phyloP scores from a whole-genome alignment of 2,329 filamentous ascomycete species.

The Colletotrichum shisoi region DNA sequence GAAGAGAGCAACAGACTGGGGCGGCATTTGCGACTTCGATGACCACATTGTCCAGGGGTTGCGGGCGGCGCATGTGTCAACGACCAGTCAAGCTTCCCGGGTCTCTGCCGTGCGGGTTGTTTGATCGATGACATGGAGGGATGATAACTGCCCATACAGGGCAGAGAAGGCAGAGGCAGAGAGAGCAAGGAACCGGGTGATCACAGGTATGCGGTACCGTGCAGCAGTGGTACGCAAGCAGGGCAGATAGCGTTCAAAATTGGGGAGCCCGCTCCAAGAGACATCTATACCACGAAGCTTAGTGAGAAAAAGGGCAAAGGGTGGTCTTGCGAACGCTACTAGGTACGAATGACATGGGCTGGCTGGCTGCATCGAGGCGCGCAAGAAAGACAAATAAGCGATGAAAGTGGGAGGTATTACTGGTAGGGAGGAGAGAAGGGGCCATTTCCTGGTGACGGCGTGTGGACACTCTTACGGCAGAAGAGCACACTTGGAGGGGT shows the following conservation, averaged over 20 bases:
- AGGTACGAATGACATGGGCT: slow-evolving; percentile 1
- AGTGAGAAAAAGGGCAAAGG: slow-evolving; percentile 21
- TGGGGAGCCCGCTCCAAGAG: slow-evolving; percentile 24
- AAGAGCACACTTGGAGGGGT: slow-evolving; percentile 11
- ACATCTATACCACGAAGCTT: slow-evolving; percentile 10
- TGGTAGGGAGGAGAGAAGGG: slow-evolving; percentile 11
- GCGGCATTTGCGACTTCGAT: slow-evolving; percentile 3
- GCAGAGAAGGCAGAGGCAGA: neutral
- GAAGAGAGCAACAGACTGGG: slow-evolving; percentile 6
- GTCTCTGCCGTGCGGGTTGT: slow-evolving; percentile 13
- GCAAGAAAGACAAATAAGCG: slow-evolving; percentile 11
- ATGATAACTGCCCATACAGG: neutral
- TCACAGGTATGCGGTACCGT: slow-evolving; percentile 8
- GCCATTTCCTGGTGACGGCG: neutral
- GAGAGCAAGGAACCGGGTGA: slow-evolving; percentile 1
- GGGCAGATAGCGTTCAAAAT: slow-evolving; percentile 11
- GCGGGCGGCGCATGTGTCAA: slow-evolving; percentile 18
- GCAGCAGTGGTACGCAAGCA: slow-evolving; percentile 3
- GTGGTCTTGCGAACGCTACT: slow-evolving; percentile 31
- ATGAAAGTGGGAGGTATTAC: neutral
- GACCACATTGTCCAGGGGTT: slow-evolving; percentile 11
- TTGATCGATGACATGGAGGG: slow-evolving; percentile 33
- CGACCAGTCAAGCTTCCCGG: slow-evolving; percentile 15
- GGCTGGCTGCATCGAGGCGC: slow-evolving; percentile 33
- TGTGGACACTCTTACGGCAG: neutral